phyloP scores from a whole-genome alignment of 495 filamentous ascomycete genomes.

The Hypoxylon cercidicola region DNA sequence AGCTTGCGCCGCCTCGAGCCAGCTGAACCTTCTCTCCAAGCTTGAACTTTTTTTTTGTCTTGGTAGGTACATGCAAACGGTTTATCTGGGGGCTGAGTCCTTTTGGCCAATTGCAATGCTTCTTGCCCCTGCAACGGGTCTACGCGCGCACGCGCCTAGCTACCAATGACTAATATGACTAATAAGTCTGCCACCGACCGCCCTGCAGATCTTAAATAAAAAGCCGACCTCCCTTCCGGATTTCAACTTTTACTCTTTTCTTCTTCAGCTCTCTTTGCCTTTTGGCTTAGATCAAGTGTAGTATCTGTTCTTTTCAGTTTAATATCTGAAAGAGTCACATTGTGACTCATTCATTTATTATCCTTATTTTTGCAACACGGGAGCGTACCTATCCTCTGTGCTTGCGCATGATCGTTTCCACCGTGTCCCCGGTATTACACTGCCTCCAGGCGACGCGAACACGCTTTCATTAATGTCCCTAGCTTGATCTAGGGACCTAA shows the following conservation, averaged over 20 bases:
- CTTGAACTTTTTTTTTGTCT: no score
- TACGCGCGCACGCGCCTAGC: no score
- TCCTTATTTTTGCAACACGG: neutral
- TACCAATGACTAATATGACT: no score
- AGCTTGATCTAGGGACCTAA: conserved; percentile 1
- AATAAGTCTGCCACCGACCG: neutral
- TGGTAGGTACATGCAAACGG: no score
- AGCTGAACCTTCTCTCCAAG: neutral
- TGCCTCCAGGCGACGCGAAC: conserved; percentile 85
- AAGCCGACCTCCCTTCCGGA: neutral
- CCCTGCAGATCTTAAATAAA: neutral
- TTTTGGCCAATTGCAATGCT: no score
- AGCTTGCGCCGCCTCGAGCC: conserved; percentile 11
- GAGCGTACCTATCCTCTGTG: conserved; percentile 1
- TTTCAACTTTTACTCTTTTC: neutral
- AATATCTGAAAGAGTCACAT: conserved; percentile 19
- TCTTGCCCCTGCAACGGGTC: no score
- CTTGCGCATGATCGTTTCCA: conserved; percentile 59
- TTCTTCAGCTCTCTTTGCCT: conserved; percentile 63
- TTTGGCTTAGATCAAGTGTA: conserved; percentile 98
- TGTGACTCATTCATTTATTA: conserved; percentile 12
- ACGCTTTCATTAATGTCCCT: neutral
- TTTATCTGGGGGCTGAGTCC: no score
- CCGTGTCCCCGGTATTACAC: conserved; percentile 91
- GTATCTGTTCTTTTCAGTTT: conserved; percentile 52